phyloP scores from a whole-genome alignment of 75 land plant species.

The Chamaecyparis obtusa region DNA sequence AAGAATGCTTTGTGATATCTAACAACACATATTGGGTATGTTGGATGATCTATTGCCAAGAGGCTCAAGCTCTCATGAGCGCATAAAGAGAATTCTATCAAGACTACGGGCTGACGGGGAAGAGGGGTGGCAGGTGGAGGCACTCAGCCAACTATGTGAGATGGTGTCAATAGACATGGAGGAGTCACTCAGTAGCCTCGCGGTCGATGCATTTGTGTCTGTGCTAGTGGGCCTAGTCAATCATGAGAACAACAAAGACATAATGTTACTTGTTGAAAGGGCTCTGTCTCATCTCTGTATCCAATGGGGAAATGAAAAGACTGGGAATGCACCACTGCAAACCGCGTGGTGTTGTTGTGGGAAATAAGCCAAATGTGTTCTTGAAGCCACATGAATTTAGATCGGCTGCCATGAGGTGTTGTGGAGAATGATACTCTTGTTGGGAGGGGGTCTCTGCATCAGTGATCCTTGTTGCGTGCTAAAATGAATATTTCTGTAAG shows the following conservation, averaged over 20 bases:
- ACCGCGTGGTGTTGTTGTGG: too few species aligned
- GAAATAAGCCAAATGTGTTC: too few species aligned
- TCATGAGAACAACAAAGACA: conserved; percentile 89
- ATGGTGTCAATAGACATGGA: conserved; percentile 93
- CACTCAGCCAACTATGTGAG: conserved; percentile 93
- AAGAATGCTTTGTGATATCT: too few species aligned
- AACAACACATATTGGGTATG: too few species aligned
- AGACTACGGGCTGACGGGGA: conserved; percentile 87
- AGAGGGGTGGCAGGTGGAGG: conserved; percentile 92
- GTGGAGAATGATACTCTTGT: too few species aligned
- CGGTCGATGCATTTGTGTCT: conserved; percentile 93
- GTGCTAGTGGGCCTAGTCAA: conserved; percentile 89
- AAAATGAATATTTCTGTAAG: too few species aligned
- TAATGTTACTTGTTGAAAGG: conserved; percentile 92
- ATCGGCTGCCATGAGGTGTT: too few species aligned
- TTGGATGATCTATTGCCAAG: conserved; percentile 86
- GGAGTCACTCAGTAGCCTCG: conserved; percentile 87
- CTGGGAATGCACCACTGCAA: too few species aligned
- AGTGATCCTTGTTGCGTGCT: too few species aligned
- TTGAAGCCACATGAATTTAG: too few species aligned
- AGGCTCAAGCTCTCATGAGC: conserved; percentile 11
- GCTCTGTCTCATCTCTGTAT: conserved; percentile 90
- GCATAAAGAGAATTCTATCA: conserved; percentile 89
- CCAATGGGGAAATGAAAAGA: too few species aligned
- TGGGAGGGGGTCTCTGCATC: too few species aligned